phyloP scores from a whole-genome alignment of 768 basidiomycete species.

The Kwoniella heveanensis region DNA sequence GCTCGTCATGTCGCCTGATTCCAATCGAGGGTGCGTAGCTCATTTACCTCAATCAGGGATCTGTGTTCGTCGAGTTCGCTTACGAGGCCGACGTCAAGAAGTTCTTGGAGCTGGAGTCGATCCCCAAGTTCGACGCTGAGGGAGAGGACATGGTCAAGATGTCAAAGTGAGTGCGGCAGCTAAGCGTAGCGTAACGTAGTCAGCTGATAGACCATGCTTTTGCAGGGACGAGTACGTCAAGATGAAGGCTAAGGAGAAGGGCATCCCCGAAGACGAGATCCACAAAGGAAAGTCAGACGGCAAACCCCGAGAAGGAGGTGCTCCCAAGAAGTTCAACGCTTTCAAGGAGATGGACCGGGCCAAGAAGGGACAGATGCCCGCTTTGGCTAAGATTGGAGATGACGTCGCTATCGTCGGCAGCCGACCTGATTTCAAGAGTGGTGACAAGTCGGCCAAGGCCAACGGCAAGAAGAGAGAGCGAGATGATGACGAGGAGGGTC shows the following conservation, averaged over 20 bases:
- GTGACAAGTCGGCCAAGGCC: slow-evolving; percentile 21
- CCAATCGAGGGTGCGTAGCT: no score
- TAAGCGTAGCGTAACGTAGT: no score
- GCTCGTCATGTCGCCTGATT: slow-evolving; percentile 32
- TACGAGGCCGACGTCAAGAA: slow-evolving; percentile 68
- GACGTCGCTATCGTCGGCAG: slow-evolving; percentile 38
- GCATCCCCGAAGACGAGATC: slow-evolving; percentile 59
- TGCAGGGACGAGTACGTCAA: slow-evolving; percentile 79
- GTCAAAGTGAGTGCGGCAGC: slow-evolving; percentile 69
- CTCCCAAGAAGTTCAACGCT: slow-evolving; percentile 54
- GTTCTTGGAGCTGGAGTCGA: slow-evolving; percentile 79
- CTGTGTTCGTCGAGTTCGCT: slow-evolving; percentile 88
- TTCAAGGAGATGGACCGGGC: slow-evolving; percentile 54
- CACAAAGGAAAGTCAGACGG: slow-evolving; percentile 16
- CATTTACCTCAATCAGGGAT: slow-evolving; percentile 63
- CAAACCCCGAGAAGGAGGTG: slow-evolving; percentile 1
- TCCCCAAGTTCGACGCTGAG: slow-evolving; percentile 69
- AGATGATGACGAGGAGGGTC: slow-evolving; percentile 46
- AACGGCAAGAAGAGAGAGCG: slow-evolving; percentile 32
- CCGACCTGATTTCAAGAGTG: slow-evolving; percentile 15
- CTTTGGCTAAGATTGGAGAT: slow-evolving; percentile 41
- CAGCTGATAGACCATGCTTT: slow-evolving; percentile 4
- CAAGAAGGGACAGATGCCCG: slow-evolving; percentile 36
- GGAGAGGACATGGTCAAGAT: slow-evolving; percentile 76
- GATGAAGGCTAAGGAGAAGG: slow-evolving; percentile 96